Evolutionary conservation across 306 rosid species (phyloP).

Genomic region (barrel medic (Medicago truncatula)): DNA sequence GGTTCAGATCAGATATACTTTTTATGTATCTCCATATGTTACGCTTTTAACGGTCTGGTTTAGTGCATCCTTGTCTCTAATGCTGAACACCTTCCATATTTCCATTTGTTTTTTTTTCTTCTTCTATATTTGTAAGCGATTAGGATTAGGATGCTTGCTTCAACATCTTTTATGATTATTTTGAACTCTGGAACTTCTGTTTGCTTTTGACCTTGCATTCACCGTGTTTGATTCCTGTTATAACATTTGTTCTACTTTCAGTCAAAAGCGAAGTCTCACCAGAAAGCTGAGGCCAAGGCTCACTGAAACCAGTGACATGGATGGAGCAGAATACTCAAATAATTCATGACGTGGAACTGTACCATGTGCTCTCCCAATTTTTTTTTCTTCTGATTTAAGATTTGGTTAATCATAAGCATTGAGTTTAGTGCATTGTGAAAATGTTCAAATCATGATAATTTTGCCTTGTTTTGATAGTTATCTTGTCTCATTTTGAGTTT

Average conservation of each 20-base stretch:
- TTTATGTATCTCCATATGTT: constrained; percentile 6
- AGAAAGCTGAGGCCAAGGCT: constrained; percentile 51
- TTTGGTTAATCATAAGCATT: constrained; percentile 41
- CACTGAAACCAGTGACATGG: constrained; percentile 61
- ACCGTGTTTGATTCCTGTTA: constrained; percentile 25
- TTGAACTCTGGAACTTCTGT: constrained; percentile 17
- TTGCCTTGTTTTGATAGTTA: constrained; percentile 40
- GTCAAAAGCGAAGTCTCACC: constrained; percentile 85
- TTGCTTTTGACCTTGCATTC: neutral
- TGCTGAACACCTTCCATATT: neutral
- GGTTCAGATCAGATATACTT: neutral
- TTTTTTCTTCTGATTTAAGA: constrained; percentile 36
- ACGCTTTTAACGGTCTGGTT: neutral
- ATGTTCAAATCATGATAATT: constrained; percentile 26
- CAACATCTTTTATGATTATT: constrained; percentile 13
- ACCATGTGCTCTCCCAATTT: constrained; percentile 43
- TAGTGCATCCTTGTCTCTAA: neutral
- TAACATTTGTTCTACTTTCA: constrained; percentile 40
- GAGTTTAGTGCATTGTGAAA: constrained; percentile 46
- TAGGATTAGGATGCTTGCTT: constrained; percentile 4
- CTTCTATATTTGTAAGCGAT: constrained; percentile 7
- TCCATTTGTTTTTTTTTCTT: constrained; percentile 18
- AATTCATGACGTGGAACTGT: constrained; percentile 51
- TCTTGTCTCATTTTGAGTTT: constrained; percentile 13
- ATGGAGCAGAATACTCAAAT: constrained; percentile 57